Base-by-base conservation (phyloP, 2,329 filamentous ascomycete genomes). In the Hyphodiscus sp. region DNA sequence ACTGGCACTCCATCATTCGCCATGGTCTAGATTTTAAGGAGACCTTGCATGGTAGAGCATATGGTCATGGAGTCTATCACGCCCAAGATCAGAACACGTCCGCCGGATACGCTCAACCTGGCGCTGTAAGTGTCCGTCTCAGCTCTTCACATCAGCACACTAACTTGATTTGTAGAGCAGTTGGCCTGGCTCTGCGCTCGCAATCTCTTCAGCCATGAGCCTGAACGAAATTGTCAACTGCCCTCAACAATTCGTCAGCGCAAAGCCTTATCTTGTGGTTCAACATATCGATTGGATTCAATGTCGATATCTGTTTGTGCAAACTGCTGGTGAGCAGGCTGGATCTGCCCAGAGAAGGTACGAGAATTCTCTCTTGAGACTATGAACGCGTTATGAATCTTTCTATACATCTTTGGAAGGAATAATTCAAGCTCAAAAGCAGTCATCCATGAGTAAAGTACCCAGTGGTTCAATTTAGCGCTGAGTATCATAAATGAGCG, bases 1-100 rank as follows among this genome's bases (percentile, higher is more conserved):
- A 95, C 63, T 96, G 91, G 91, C 91, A 96, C 69, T 87, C 85
- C 62, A 96, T 96, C 62, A 82, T 96, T 58, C 82, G 91, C 30
- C 82, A 86, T 55, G 91, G 91, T 0, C 74, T 96, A 6, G 81
- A 95, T 66, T 96, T 84, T 70, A 79, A 81, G 4, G 69, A 79
- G 1, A 70, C 73, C 0, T 43, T 67, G 0, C 71, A 92, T 66
- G 91, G 91, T 0, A 81, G 91, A 56, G 74, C 85, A 1, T 89
- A 60, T 63, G 91, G 91, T 0, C 55, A 96, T 65, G 91, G 91
- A 0, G 86, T 95, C 1, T 96, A 96, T 65, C 85, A 95, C 67
- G 85, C 87, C 42, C 72, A 72, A 11, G 58, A 82, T 1, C 81
- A 82, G 47, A n/a, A 45, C 0, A 80, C 74, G 0, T 91, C 87